A percentile compares a stretch with the other conserved stretches of the same genome.
Evolutionary conservation across 2,329 filamentous ascomycete species (phyloP).

Genomic region (Pestalotiopsis sp.): DNA sequence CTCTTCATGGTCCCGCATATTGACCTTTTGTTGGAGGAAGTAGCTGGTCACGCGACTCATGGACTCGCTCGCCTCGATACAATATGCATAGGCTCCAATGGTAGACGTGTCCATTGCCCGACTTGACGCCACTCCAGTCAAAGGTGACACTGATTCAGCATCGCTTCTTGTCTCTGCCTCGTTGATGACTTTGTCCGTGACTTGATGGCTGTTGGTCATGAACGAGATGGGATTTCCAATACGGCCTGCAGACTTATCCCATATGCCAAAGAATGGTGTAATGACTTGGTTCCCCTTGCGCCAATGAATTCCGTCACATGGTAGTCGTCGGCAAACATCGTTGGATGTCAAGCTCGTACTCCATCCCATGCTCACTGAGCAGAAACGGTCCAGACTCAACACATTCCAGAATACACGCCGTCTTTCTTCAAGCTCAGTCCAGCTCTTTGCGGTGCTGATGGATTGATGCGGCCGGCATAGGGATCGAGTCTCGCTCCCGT

Average conservation of each 20-base stretch:
- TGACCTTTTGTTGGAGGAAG: slow-evolving; percentile 46
- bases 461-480: slow-evolving; percentile 27
- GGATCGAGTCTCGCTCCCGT: slow-evolving; percentile 23
- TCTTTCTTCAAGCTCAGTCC: slow-evolving; percentile 35
- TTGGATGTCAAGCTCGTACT: slow-evolving; percentile 34
- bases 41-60: slow-evolving; percentile 45
- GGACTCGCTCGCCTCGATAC: slow-evolving; percentile 47
- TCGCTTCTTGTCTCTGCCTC: neutral
- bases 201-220: slow-evolving; percentile 31
- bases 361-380: slow-evolving; percentile 19
- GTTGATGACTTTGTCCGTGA: slow-evolving; percentile 12
- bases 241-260: slow-evolving; percentile 41
- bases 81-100: slow-evolving; percentile 47
- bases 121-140: neutral
- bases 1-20: slow-evolving; percentile 39
- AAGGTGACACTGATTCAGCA: neutral
- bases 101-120: slow-evolving; percentile 37
- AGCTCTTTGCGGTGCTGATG: slow-evolving; percentile 30
- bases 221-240: slow-evolving; percentile 45
- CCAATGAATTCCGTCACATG: slow-evolving; percentile 43
- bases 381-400: slow-evolving; percentile 35
- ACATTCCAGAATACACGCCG: slow-evolving; percentile 38
- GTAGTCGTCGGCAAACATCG: slow-evolving; percentile 34
- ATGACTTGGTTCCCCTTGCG: slow-evolving; percentile 38
- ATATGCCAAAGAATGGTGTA: slow-evolving; percentile 48